Evolutionary conservation across 495 filamentous ascomycete species (phyloP).

Genomic region (Paragyromitra xinjiangensis): DNA sequence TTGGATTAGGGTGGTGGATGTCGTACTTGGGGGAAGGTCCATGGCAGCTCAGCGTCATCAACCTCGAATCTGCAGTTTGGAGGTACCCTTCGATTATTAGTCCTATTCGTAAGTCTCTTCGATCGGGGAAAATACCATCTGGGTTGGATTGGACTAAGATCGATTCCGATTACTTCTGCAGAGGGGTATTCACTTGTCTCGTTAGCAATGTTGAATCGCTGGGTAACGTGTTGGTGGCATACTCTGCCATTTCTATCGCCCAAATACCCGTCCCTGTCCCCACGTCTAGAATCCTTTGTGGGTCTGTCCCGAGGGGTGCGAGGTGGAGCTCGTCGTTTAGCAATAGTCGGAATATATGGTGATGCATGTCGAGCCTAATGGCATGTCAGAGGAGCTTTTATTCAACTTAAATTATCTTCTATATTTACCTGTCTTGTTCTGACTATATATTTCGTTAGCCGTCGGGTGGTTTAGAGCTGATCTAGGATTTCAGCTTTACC

Average conservation of each 20-base stretch:
- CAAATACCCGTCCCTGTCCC: conserved; percentile 65
- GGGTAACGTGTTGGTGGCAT: background rate
- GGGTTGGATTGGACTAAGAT: conserved; percentile 73
- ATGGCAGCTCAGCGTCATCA: conserved; percentile 63
- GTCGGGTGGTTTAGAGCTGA: background rate
- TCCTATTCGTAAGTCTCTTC: background rate
- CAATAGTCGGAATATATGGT: conserved; percentile 63
- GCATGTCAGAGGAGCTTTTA: background rate
- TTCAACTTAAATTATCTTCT: background rate
- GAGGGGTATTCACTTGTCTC: conserved; percentile 60
- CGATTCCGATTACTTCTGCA: conserved; percentile 67
- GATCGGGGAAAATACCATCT: conserved; percentile 55
- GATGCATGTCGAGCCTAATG: conserved; percentile 62
- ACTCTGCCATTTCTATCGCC: conserved; percentile 33
- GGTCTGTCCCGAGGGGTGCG: conserved; percentile 65
- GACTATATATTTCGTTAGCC: background rate
- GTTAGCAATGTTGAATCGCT: background rate
- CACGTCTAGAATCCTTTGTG: conserved; percentile 70
- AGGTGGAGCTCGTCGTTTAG: conserved; percentile 67
- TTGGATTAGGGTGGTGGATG: background rate
- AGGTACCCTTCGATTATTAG: conserved; percentile 22
- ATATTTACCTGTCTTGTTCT: conserved; percentile 40
- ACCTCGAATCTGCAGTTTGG: conserved; percentile 69
- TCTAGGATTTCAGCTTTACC: conserved; percentile 5
- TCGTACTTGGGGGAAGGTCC: conserved; percentile 59